phyloP scores from a whole-genome alignment of 768 basidiomycete species.

The Lactifluus hygrophoroides region DNA sequence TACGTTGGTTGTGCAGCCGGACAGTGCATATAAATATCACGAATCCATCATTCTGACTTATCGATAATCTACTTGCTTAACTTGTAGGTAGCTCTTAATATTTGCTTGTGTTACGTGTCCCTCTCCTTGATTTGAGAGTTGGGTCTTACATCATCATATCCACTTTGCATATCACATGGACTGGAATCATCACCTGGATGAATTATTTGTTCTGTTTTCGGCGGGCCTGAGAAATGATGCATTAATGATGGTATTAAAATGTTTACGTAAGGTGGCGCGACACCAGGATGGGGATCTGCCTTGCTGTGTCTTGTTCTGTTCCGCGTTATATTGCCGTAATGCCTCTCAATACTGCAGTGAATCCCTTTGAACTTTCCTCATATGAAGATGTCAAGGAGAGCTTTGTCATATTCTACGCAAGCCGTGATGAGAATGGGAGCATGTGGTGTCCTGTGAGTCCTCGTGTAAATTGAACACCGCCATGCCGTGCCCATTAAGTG shows the following conservation, averaged over 20 bases:
- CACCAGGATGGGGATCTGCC: neutral
- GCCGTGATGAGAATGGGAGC: slow-evolving; percentile 45
- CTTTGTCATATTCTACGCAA: slow-evolving; percentile 66
- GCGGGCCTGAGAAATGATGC: neutral
- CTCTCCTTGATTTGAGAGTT: neutral
- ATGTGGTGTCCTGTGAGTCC: slow-evolving; percentile 64
- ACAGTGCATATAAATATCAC: neutral
- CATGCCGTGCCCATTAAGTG: neutral
- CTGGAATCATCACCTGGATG: too few relatives aligned
- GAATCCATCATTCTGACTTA: neutral
- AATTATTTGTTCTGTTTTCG: neutral
- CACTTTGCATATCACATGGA: neutral
- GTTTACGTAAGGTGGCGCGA: neutral
- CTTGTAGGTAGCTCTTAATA: neutral
- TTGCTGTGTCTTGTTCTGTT: neutral
- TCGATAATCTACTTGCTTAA: neutral
- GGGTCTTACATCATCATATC: neutral
- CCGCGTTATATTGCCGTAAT: neutral
- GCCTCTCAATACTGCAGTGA: slow-evolving; percentile 15
- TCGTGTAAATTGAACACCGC: neutral
- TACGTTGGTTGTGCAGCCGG: neutral
- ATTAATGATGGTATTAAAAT: too few relatives aligned
- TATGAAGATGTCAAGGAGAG: slow-evolving; percentile 37
- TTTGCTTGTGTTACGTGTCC: neutral
- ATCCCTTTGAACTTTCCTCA: slow-evolving; percentile 34